phyloP scores from a whole-genome alignment of 73 alveolate genomes.

The Tetrahymena malaccensis region DNA sequence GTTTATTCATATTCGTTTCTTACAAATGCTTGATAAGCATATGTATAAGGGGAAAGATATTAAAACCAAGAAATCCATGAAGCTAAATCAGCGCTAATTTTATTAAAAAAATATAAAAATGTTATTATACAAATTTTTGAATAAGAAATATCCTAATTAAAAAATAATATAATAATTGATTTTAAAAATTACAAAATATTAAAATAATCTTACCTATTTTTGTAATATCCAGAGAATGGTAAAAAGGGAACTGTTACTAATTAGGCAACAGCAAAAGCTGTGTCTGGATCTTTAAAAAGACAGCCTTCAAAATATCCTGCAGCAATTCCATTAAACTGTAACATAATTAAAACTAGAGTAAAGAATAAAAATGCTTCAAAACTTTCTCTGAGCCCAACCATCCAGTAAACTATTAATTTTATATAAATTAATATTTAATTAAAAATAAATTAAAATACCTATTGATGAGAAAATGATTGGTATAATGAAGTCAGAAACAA shows the following conservation, averaged over 20 bases:
- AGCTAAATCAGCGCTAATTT: constrained; percentile 9
- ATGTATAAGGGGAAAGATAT: constrained; percentile 61
- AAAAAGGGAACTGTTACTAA: constrained; percentile 39
- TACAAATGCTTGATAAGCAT: constrained; percentile 50
- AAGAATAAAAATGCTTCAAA: not conserved
- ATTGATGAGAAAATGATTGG: not conserved
- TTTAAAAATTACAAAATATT: no score
- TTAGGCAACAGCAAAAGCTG: constrained; percentile 33
- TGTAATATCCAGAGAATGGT: constrained; percentile 43
- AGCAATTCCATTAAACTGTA: constrained; percentile 1
- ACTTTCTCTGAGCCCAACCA: not conserved
- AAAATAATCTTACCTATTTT: not conserved
- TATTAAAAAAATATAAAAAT: not conserved
- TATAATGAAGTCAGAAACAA: constrained; percentile 1
- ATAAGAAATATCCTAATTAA: no score
- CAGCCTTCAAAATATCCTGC: constrained; percentile 41
- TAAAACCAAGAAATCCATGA: constrained; percentile 51
- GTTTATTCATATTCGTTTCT: constrained; percentile 54
- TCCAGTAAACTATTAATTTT: not conserved
- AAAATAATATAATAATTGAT: no score
- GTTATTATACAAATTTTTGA: no score
- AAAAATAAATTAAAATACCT: not conserved
- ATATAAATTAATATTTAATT: not conserved
- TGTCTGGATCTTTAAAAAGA: constrained; percentile 8
- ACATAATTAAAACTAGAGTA: not conserved